Base-by-base conservation (phyloP, 2,329 filamentous ascomycete species). In the Pyrenophora teres region DNA sequence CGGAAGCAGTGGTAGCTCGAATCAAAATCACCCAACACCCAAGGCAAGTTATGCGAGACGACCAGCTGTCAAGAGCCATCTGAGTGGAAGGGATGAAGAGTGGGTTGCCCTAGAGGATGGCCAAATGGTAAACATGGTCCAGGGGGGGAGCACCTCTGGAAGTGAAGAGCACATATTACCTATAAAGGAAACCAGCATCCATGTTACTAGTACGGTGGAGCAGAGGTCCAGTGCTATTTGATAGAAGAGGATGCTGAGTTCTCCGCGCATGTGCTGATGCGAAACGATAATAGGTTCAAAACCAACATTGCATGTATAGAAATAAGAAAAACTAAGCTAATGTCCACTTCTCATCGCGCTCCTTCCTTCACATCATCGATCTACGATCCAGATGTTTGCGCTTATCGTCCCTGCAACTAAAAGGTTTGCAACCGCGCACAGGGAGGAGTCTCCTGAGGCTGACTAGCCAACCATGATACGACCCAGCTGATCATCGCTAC, bases 61-160 rank as follows among this genome's bases (percentile, higher is more conserved):
- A 10, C 49, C 49, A 3, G 25, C 18, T 42, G 23, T 52, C 40
- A 52, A 48, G 49, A 48, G 33, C n/a, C 44, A 36, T 43, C 19
- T 52, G 44, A 48, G 32, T 18, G 49, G 49, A 31, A 42, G 44
- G 23, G 49, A 52, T 16, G 49, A 52, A 15, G 44, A 52, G 35
- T 52, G 49, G 49, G 49, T 52, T n/a, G 49, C 39, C 6, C 27
- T 52, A 5, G 33, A 52, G 21, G 49, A 52, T 13, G 27, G 39
- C 7, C 45, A 43, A 33, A 48, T 35, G 49, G 39, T 47, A 16
- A 52, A 52, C 7, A 48, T 38, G 33, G 39, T 52, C 10, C 44
- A 27, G 33, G 49, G 49, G 7, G 44, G 48, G 40, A 33, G 49
- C 13, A 48, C 25, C 35, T 10, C 16, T 10, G 49, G 43, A 8